Evolutionary conservation across 2,329 filamentous ascomycete genomes (phyloP).

Genomic region (Monosporascus sp.): DNA sequence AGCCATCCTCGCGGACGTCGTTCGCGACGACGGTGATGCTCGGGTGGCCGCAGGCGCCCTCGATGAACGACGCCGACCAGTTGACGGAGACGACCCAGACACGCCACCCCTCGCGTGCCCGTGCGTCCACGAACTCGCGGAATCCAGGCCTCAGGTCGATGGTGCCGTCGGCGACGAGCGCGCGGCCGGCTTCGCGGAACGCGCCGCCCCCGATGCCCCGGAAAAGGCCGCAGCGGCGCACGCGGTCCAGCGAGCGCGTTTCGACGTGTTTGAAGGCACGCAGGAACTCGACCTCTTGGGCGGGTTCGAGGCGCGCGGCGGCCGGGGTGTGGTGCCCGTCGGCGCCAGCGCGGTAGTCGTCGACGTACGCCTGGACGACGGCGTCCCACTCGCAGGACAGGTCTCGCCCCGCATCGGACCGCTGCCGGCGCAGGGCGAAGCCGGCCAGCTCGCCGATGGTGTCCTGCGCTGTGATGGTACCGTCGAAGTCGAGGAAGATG

Average conservation of each 20-base stretch:
- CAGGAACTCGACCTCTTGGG: slow-evolving; percentile 39
- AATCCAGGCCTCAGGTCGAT: slow-evolving; percentile 38
- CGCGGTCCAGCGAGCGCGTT: slow-evolving; percentile 37
- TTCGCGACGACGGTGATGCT: slow-evolving; percentile 39
- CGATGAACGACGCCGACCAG: slow-evolving; percentile 44
- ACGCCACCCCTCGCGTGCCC: slow-evolving; percentile 26
- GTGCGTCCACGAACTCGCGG: slow-evolving; percentile 20
- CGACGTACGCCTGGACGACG: slow-evolving; percentile 41
- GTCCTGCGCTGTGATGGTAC: slow-evolving; percentile 51
- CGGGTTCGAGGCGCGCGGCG: slow-evolving; percentile 27
- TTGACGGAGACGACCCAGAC: slow-evolving; percentile 47
- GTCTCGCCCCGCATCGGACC: slow-evolving; percentile 12
- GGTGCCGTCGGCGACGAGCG: slow-evolving; percentile 27
- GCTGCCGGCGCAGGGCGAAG: slow-evolving; percentile 32
- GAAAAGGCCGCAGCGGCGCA: slow-evolving; percentile 42
- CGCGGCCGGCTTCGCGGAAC: slow-evolving; percentile 34
- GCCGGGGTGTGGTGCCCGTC: slow-evolving; percentile 28
- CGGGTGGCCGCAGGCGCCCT: slow-evolving; percentile 33
- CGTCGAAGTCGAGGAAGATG: slow-evolving; percentile 55
- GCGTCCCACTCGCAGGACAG: slow-evolving; percentile 37
- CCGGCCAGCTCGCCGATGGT: slow-evolving; percentile 45
- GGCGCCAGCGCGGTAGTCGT: slow-evolving; percentile 35
- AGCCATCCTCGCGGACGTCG: slow-evolving; percentile 32
- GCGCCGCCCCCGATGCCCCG: slow-evolving; percentile 27
- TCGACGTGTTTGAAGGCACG: slow-evolving; percentile 40